These are phyloP conservation scores for Dryadomyces sulphureus DNA, from an alignment of 2,329 filamentous ascomycete genomes.

Conservation along the genomic window DNA sequence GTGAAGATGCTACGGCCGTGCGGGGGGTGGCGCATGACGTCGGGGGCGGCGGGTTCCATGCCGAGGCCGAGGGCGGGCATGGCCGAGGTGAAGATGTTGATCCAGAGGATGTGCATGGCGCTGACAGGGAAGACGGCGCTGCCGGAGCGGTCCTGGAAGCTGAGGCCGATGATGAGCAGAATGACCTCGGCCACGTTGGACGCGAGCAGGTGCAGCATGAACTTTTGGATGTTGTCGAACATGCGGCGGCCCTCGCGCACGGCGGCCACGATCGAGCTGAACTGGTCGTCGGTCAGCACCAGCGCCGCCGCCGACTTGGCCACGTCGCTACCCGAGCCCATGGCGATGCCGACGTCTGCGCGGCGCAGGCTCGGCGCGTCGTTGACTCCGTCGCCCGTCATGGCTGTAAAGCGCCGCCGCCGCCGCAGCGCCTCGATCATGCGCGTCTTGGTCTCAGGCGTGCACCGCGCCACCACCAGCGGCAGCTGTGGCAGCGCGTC, in stretches of 20 bases:
- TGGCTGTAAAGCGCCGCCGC: conserved; percentile 61
- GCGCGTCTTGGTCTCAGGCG: conserved; percentile 73
- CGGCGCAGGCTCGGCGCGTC: conserved; percentile 69
- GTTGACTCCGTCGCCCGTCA: conserved; percentile 84
- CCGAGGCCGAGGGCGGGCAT: conserved; percentile 81
- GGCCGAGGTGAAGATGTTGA: conserved; percentile 84
- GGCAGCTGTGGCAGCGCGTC: conserved; percentile 62
- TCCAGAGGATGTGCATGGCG: conserved; percentile 80
- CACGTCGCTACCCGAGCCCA: conserved; percentile 79
- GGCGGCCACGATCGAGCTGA: conserved; percentile 70
- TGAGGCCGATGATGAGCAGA: conserved; percentile 65
- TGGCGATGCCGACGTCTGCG: conserved; percentile 77
- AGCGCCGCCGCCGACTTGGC: conserved; percentile 73
- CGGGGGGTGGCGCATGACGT: conserved; percentile 69
- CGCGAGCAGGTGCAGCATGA: conserved; percentile 63
- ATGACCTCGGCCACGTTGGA: conserved; percentile 78
- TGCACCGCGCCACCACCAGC: conserved; percentile 70
- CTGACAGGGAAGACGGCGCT: conserved; percentile 76
- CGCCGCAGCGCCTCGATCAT: conserved; percentile 84
- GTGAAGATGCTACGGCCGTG: conserved; percentile 67
- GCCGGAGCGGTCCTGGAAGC: conserved; percentile 56
- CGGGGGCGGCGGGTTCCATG: conserved; percentile 57
- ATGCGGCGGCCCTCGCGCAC: conserved; percentile 73
- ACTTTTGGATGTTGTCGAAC: conserved; percentile 84
- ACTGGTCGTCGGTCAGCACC: conserved; percentile 78